Evolutionary conservation across 78 protist species (phyloP), one percentile per base, ranked within the genome.

Genomic region (Pigoraptor vietnamica): DNA sequence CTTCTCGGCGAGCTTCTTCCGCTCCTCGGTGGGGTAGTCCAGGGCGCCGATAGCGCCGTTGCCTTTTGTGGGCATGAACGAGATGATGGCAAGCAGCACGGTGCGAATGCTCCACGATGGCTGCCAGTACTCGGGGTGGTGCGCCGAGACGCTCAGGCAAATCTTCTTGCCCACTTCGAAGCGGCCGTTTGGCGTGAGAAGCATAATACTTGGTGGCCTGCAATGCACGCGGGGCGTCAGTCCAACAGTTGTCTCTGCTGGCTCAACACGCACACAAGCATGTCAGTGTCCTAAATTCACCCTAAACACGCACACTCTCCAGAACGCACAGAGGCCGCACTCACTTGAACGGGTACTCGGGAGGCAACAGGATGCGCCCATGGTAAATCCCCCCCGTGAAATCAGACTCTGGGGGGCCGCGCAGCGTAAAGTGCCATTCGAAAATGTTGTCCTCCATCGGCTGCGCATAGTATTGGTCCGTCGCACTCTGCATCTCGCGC

Each of bases 71-170:
- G 96, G 95, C 98, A 98, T 94, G 89, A 96, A 95, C 39, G 93
- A 92, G 38, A 95, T 96, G 39, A 98, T 89, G 33, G 98, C 98
- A 21, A 95, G 83, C 25, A 97, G 93, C n/a, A 96, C 97, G 0
- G 98, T 97, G 67, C 94, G 93, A 33, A 95, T 95, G 90, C 96
- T 92, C 99, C 99, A 98, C 24, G 96, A 34, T 0, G 99, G 98
- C 39, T 94, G 96, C 99, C 99, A 98, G n/a, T 39, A 87, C 87
- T 98, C 99, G 1, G 98, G 99, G 92, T 98, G 99, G 86, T 98
- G 96, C 23, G 94, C 95, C 0, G 98, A 90, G 38, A 96, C 92
- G 81, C 94, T 90, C 29, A 98, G 91, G 88, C 99, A 98, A 36
- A 98, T 97, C 89, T 97, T 97, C 39, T 92, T 94, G 92, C 89